These are phyloP conservation scores for Dichomitus squalens DNA, from an alignment of 1,284 basidiomycete species.

Conservation along the genomic window DNA sequence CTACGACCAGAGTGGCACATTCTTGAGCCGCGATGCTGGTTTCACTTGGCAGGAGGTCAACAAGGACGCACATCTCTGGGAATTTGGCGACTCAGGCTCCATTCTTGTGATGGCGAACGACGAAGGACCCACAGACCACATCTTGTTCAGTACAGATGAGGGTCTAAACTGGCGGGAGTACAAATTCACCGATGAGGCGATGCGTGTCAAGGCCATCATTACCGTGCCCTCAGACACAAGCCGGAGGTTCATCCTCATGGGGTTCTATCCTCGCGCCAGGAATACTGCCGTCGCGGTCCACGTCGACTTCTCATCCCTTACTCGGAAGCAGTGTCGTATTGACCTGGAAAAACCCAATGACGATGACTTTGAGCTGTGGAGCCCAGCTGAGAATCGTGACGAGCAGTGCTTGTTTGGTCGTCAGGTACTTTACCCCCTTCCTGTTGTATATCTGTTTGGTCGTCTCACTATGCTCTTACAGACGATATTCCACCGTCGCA, in stretches of 20 bases:
- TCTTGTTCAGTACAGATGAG: slow-evolving; percentile 89
- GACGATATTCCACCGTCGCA: slow-evolving; percentile 87
- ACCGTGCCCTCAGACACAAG: slow-evolving; percentile 93
- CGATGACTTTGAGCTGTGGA: slow-evolving; percentile 96
- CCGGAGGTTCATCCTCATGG: slow-evolving; percentile 88
- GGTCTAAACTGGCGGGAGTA: slow-evolving; percentile 89
- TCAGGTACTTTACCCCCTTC: slow-evolving; percentile 50
- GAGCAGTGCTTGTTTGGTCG: slow-evolving; percentile 87
- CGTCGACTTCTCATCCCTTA: slow-evolving; percentile 87
- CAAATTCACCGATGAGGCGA: slow-evolving; percentile 73
- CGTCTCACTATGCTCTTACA: slow-evolving; percentile 33
- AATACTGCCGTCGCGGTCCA: slow-evolving; percentile 74
- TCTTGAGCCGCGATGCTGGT: slow-evolving; percentile 94
- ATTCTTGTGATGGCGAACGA: slow-evolving; percentile 94
- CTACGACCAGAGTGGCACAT: slow-evolving; percentile 92
- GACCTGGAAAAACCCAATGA: slow-evolving; percentile 69
- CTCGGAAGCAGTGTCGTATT: slow-evolving; percentile 74
- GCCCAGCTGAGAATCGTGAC: slow-evolving; percentile 80
- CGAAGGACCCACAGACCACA: slow-evolving; percentile 88
- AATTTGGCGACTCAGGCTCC: slow-evolving; percentile 96
- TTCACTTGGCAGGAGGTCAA: slow-evolving; percentile 99
- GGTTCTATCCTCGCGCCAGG: slow-evolving; percentile 55
- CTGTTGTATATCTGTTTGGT: background rate
- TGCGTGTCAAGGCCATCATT: slow-evolving; percentile 80
- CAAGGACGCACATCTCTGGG: slow-evolving; percentile 98